These are phyloP conservation scores for Aspergillus sp. DNA, from an alignment of 2,329 filamentous ascomycete species.

Conservation along the genomic window DNA sequence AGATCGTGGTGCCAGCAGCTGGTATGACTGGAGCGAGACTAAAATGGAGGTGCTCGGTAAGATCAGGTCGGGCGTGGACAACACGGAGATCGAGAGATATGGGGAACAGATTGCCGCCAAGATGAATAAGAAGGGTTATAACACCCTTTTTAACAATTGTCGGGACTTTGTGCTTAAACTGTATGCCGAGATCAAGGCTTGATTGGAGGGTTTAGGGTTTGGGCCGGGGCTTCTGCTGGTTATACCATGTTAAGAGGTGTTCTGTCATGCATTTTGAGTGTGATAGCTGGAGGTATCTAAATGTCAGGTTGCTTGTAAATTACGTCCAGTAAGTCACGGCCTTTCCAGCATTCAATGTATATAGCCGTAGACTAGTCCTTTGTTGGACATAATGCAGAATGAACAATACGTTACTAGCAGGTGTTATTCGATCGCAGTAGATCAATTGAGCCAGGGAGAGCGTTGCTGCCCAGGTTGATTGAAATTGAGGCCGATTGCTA, in stretches of 20 bases:
- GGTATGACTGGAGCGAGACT: not conserved
- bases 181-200: not conserved
- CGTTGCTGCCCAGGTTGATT: no score
- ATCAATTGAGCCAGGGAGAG: no score
- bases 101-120: not conserved
- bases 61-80: not conserved
- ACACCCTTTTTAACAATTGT: not conserved
- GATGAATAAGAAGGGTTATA: not conserved
- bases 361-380: no score
- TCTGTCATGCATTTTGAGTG: no score
- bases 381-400: no score
- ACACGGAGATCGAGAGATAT: not conserved
- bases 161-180: not conserved
- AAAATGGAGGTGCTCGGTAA: not conserved
- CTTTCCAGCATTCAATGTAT: no score
- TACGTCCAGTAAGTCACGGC: no score
- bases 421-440: no score
- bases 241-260: no score
- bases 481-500: no score
- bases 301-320: rapidly evolving
- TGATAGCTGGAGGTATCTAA: no score
- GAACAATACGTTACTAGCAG: rapidly evolving
- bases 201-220: not conserved
- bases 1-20: not conserved
- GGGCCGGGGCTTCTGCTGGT: no score